phyloP scores from a whole-genome alignment of 768 basidiomycete species.

The Rhizopogon vulgaris region DNA sequence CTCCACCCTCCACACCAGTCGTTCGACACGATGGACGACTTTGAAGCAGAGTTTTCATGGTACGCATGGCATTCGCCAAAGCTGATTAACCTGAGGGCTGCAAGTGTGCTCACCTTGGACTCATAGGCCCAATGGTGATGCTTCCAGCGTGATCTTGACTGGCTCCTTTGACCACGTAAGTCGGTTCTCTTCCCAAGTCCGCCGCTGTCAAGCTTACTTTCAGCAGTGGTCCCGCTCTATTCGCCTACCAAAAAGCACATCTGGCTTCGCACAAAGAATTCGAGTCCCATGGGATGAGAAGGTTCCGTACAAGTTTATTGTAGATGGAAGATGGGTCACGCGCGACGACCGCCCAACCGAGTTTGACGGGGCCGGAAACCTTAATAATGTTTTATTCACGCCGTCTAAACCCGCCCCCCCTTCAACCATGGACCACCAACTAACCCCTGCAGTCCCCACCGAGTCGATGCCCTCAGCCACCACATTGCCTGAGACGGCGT shows the following conservation, averaged over 20 bases:
- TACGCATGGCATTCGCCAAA: constrained; percentile 20
- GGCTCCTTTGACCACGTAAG: constrained; percentile 76
- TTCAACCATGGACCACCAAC: neutral
- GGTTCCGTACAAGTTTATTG: constrained; percentile 72
- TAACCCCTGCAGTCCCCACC: neutral
- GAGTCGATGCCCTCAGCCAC: constrained; percentile 8
- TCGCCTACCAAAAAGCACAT: constrained; percentile 43
- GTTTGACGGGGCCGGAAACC: constrained; percentile 53
- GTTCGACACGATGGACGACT: constrained; percentile 29
- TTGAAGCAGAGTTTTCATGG: constrained; percentile 51
- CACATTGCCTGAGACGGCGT: neutral
- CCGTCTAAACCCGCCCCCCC: constrained; percentile 37
- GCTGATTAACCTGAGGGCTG: constrained; percentile 6
- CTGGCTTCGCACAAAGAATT: constrained; percentile 51
- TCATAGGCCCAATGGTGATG: constrained; percentile 52
- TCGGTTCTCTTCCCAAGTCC: constrained; percentile 7
- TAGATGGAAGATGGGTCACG: constrained; percentile 64
- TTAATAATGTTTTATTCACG: constrained; percentile 61
- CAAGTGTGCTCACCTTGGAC: constrained; percentile 3
- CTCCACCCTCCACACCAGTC: neutral
- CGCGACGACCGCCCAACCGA: constrained; percentile 53
- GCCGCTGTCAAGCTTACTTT: constrained; percentile 4
- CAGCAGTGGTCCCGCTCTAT: constrained; percentile 57
- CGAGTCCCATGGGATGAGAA: constrained; percentile 57
- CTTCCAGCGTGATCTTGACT: constrained; percentile 59